Evolutionary conservation across 257 asterid genomes (phyloP), one percentile per base, ranked within the genome.

Genomic region (Gentiana macrophylla): DNA sequence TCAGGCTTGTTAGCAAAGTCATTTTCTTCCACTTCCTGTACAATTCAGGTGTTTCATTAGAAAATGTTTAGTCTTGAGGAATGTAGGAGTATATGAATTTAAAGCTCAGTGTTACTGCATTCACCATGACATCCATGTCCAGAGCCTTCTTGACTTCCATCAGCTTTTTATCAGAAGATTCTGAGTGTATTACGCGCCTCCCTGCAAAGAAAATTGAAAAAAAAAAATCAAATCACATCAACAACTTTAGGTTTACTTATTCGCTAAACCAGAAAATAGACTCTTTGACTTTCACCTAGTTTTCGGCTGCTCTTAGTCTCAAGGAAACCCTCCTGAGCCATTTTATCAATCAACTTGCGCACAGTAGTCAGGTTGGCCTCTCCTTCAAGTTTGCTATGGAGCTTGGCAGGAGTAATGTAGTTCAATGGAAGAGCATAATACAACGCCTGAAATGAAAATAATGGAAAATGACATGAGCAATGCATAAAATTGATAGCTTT

Each of bases 121-220:
- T 56, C 71, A 87, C 98, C 94, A 78, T 79, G 2, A 69, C 65
- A 50, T 87, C 86, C 54, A 66, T 36, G 61, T 71, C 67, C 55
- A 91, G 69, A 59, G 78, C 64, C 73, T 77, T 85, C 80, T 64
- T 75, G 60, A 91, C 85, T 79, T 84, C 95, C 50, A 57, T 59
- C 70, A 91, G 70, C 79, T 78, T 87, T 74, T 74, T 73, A 75
- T 70, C 76, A 38, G 95, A 76, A 41, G 81, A 70, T 57, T 87
- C 96, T 13, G 98, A 84, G 72, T 82, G 96, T 68, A 87, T 77
- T 68, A 91, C 96, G 12, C 89, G 87, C 84, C 86, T 91, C 67
- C 98, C 98, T 91, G 77, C 13, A 55, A 68, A 36, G 65, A 48
- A 3, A 67, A n/a, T 61, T 50, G 47, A 57, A 35, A 53, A 38